These are phyloP conservation scores for Alternaria triticina DNA, from an alignment of 2,329 filamentous ascomycete species.

Conservation along the genomic window DNA sequence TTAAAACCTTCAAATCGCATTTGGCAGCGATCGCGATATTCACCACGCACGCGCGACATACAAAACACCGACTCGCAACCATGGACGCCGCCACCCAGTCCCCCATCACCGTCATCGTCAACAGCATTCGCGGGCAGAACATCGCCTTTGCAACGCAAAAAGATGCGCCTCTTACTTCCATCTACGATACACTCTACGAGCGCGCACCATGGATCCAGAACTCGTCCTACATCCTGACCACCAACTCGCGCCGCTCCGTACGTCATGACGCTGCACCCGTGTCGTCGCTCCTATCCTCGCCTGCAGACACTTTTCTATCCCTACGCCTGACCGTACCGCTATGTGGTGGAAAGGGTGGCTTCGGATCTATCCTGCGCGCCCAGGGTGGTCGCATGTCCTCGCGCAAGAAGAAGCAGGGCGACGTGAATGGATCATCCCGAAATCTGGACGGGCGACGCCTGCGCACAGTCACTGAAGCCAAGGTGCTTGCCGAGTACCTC, in stretches of 20 bases:
- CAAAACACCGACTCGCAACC: background rate
- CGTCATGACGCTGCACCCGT: constrained; percentile 62
- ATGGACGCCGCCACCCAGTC: constrained; percentile 35
- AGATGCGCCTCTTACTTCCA: constrained; percentile 71
- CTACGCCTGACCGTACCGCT: constrained; percentile 80
- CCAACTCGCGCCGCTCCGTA: constrained; percentile 77
- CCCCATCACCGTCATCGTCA: constrained; percentile 69
- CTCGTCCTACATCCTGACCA: constrained; percentile 77
- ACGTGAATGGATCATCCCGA: constrained; percentile 87
- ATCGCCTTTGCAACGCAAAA: constrained; percentile 78
- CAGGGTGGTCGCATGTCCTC: constrained; percentile 98
- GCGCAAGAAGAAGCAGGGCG: constrained; percentile 83
- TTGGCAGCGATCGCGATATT: background rate
- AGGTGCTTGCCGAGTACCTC: constrained; percentile 91
- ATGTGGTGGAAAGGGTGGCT: constrained; percentile 95
- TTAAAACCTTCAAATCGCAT: background rate
- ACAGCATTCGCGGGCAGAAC: constrained; percentile 81
- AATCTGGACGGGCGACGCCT: constrained; percentile 91
- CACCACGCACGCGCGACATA: background rate
- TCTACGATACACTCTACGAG: constrained; percentile 67
- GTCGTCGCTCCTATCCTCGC: constrained; percentile 64
- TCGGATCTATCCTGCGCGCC: constrained; percentile 94
- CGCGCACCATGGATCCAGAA: constrained; percentile 64
- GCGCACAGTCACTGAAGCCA: constrained; percentile 92
- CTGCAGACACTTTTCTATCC: constrained; percentile 74